These are phyloP conservation scores for Gracilaria domingensis DNA, from an alignment of 23 red algal species.

Conservation along the genomic window DNA sequence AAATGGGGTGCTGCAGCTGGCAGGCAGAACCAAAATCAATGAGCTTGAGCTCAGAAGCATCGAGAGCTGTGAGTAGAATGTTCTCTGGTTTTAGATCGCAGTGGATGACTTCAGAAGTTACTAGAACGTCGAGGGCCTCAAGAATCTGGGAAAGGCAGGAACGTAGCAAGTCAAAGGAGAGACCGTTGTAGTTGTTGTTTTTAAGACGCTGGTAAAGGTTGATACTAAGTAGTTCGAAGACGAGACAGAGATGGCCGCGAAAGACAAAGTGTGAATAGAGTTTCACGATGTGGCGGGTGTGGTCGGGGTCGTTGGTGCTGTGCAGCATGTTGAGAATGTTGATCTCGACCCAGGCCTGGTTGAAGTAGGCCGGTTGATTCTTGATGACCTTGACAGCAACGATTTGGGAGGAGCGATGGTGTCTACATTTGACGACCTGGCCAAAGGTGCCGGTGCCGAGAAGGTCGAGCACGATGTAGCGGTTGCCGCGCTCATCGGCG, in stretches of 20 bases:
- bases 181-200: conserved; percentile 83
- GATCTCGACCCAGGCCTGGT: conserved; percentile 97
- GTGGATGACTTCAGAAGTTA: conserved; percentile 87
- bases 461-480: conserved; percentile 81
- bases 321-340: conserved; percentile 76
- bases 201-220: conserved; percentile 92
- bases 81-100: conserved; percentile 99
- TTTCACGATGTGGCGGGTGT: conserved; percentile 67
- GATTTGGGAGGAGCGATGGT: conserved; percentile 48
- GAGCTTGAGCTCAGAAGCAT: conserved; percentile 68
- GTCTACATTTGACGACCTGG: conserved; percentile 90
- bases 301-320: conserved; percentile 45
- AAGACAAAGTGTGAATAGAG: conserved; percentile 70
- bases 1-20: conserved; percentile 78
- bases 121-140: conserved; percentile 77
- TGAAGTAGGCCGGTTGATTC: conserved; percentile 88
- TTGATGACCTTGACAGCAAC: conserved; percentile 99
- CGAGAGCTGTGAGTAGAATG: conserved; percentile 71
- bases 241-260: conserved; percentile 93
- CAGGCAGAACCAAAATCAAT: conserved; percentile 99
- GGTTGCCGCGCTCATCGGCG: conserved; percentile 44
- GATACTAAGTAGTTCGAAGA: conserved; percentile 89
- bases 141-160: conserved; percentile 83
- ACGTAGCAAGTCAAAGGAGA: conserved; percentile 62
- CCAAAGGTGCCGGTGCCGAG: conserved; percentile 93